A percentile compares a stretch with the other conserved stretches of the same genome.
These are phyloP conservation scores for Physcomitrium patens DNA, from an alignment of 225 moss, liverwort and hornwort genomes.

Conservation along the genomic window DNA sequence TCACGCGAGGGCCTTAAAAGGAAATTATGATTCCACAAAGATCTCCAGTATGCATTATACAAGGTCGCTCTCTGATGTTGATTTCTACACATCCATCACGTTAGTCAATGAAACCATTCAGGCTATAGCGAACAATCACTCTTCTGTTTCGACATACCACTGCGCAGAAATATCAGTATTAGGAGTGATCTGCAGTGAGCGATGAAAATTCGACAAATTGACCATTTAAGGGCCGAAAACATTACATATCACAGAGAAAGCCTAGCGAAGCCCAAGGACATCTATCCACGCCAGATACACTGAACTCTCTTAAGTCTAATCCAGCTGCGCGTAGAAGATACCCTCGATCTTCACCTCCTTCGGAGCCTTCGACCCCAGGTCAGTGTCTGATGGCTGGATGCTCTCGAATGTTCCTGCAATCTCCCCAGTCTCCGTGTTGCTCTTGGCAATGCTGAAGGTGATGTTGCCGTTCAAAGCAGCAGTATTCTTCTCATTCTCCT, in stretches of 20 bases:
- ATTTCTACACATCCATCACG: too few relatives aligned
- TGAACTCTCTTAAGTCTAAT: slow-evolving; percentile 30
- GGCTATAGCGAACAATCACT: too few relatives aligned
- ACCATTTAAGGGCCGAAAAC: background rate
- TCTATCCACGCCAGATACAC: background rate
- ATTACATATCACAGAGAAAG: slow-evolving; percentile 33
- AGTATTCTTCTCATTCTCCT: slow-evolving; percentile 81
- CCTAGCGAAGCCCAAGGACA: slow-evolving; percentile 26
- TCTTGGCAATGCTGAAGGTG: slow-evolving; percentile 60
- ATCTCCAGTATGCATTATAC: too few relatives aligned
- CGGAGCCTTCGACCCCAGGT: slow-evolving; percentile 79
- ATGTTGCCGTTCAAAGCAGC: slow-evolving; percentile 63
- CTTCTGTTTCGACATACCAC: too few relatives aligned
- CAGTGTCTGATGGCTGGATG: slow-evolving; percentile 82
- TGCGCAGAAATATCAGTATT: too few relatives aligned
- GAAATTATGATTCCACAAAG: too few relatives aligned
- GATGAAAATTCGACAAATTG: slow-evolving; percentile 24
- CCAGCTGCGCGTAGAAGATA: slow-evolving; percentile 72
- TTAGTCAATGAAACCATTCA: too few relatives aligned
- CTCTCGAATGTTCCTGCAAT: slow-evolving; percentile 74
- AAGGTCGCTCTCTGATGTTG: too few relatives aligned
- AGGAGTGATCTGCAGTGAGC: too few relatives aligned
- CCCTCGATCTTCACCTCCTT: slow-evolving; percentile 86
- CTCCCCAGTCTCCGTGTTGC: slow-evolving; percentile 52
- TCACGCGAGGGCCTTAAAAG: too few relatives aligned